Percentiles rank a stretch among this genome's conserved stretches.
Conservation (phyloP, 441 rosid species). For the Populus tomentosa region DNA sequence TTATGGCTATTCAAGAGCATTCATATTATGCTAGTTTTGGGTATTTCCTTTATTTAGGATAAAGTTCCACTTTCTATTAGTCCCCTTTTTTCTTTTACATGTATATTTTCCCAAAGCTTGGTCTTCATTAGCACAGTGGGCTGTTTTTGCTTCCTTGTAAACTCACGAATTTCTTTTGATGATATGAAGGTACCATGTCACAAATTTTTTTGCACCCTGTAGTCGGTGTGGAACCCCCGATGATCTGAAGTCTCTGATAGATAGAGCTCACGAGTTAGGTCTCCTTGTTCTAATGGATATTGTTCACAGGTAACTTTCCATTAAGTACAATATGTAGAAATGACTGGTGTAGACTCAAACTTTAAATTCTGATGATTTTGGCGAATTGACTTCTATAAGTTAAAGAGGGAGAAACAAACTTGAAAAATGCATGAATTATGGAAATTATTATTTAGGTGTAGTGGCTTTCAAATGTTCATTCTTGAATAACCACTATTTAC, state of each 20-base stretch:
- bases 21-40: conserved; percentile 99
- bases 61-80: background rate
- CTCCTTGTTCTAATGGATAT: conserved; percentile 97
- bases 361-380: background rate
- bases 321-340: conserved; percentile 10
- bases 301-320: conserved; percentile 76
- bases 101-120: conserved; percentile 1
- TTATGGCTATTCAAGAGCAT: conserved; percentile 99
- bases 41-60: conserved; percentile 39
- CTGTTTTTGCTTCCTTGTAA: conserved; percentile 16
- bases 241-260: conserved; percentile 90
- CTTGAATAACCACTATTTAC: background rate
- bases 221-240: conserved; percentile 99
- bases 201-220: conserved; percentile 93
- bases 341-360: background rate
- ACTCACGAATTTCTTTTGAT: conserved; percentile 23
- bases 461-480: background rate
- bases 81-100: background rate
- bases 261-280: conserved; percentile 93
- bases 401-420: background rate
- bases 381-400: background rate
- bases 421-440: background rate
- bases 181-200: conserved; percentile 86
- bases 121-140: background rate
- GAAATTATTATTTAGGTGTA: background rate